Evolutionary conservation across 2,329 filamentous ascomycete species (phyloP).

Genomic region (Fusarium guadeloupense): DNA sequence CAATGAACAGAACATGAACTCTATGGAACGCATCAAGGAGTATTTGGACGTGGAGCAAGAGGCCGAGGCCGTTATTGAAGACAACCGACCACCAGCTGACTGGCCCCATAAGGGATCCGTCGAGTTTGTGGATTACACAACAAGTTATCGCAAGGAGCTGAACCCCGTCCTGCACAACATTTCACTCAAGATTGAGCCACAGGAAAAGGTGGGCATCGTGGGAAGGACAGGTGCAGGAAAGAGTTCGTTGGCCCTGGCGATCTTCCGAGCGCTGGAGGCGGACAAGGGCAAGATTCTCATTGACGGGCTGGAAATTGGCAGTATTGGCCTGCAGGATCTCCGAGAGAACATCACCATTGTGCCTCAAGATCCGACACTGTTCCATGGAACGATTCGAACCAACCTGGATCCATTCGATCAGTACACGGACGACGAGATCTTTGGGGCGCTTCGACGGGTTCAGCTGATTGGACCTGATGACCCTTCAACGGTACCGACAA

Average conservation of each 20-base stretch:
- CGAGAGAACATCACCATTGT: conserved; percentile 96
- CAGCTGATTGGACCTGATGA: conserved; percentile 79
- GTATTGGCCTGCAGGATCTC: conserved; percentile 91
- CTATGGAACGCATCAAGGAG: conserved; percentile 95
- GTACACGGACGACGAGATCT: conserved; percentile 92
- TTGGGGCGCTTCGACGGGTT: conserved; percentile 84
- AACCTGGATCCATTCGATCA: conserved; percentile 93
- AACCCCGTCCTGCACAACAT: conserved; percentile 86
- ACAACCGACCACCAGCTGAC: conserved; percentile 77
- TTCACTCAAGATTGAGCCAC: conserved; percentile 84
- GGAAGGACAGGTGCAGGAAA: conserved; percentile 96
- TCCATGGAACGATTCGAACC: conserved; percentile 88
- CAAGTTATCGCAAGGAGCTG: conserved; percentile 86
- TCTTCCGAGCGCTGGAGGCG: conserved; percentile 94
- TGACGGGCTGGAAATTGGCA: conserved; percentile 88
- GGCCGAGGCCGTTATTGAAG: conserved; percentile 78
- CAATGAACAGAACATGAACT: conserved; percentile 99
- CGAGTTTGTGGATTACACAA: conserved; percentile 89
- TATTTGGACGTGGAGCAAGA: conserved; percentile 97
- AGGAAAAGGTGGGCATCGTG: conserved; percentile 95
- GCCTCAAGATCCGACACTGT: conserved; percentile 94
- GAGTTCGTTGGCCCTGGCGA: conserved; percentile 89
- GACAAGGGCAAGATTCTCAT: conserved; percentile 90
- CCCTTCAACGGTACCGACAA: conserved; percentile 45
- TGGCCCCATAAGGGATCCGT: conserved; percentile 90